These are phyloP conservation scores for Cladophialophora yegresii DNA, from an alignment of 2,329 filamentous ascomycete species.

Conservation along the genomic window DNA sequence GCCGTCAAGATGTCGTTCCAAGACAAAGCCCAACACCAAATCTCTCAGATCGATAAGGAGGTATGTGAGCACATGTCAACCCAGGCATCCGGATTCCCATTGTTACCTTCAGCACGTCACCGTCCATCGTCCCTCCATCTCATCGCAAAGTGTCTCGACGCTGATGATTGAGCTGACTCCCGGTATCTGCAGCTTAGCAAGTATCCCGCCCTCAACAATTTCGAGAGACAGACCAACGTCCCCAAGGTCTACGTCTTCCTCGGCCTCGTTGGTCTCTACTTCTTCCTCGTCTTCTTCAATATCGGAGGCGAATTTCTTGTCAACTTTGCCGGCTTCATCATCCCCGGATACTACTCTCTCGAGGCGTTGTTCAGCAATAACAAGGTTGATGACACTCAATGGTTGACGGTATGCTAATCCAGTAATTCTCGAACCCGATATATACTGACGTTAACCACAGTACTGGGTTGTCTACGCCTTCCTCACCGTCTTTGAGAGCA, in stretches of 20 bases:
- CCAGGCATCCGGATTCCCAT: conserved; percentile 14
- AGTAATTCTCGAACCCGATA: conserved; percentile 3
- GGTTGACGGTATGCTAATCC: conserved; percentile 57
- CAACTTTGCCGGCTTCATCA: conserved; percentile 66
- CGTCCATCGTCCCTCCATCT: background rate
- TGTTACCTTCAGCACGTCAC: background rate
- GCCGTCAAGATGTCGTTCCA: conserved; percentile 52
- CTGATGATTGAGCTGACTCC: conserved; percentile 12
- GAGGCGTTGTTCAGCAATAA: conserved; percentile 62
- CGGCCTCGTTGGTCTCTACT: conserved; percentile 65
- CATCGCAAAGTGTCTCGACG: background rate
- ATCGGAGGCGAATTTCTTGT: conserved; percentile 69
- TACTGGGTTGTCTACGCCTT: conserved; percentile 71
- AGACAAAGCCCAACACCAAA: conserved; percentile 63
- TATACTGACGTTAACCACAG: conserved; percentile 43
- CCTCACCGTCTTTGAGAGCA: conserved; percentile 66
- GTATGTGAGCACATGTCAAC: conserved; percentile 44
- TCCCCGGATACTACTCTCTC: conserved; percentile 68
- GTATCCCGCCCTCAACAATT: conserved; percentile 66
- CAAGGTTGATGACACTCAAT: conserved; percentile 68
- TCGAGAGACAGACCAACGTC: conserved; percentile 68
- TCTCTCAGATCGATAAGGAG: conserved; percentile 70
- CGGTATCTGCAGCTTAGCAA: conserved; percentile 60
- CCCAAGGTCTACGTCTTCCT: conserved; percentile 69
- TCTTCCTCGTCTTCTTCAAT: conserved; percentile 72